These are phyloP conservation scores for Trichoderma gracile DNA, from an alignment of 2,329 filamentous ascomycete species.

Conservation along the genomic window DNA sequence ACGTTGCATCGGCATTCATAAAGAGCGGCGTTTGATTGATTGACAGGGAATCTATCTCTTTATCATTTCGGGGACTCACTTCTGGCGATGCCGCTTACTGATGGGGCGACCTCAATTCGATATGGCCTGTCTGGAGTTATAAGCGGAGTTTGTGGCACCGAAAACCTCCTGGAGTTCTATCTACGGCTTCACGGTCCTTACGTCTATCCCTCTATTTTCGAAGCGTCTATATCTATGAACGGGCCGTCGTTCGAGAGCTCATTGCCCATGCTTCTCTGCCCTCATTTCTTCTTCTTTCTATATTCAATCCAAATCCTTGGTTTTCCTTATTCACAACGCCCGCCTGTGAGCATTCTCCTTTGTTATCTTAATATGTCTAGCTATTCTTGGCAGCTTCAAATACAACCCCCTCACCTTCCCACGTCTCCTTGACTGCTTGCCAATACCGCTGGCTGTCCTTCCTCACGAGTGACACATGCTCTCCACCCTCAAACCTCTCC, in stretches of 20 bases:
- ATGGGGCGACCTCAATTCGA: not conserved
- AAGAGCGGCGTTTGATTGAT: not conserved
- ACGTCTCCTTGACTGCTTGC: conserved; percentile 48
- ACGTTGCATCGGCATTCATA: not conserved
- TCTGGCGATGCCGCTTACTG: not conserved
- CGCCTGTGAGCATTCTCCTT: not conserved
- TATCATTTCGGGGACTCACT: not conserved
- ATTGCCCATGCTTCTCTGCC: not conserved
- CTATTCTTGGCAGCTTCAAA: not conserved
- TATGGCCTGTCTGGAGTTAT: not conserved
- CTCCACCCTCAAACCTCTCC: conserved; percentile 50
- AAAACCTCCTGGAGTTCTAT: not conserved
- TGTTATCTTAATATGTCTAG: not conserved
- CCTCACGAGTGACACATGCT: conserved; percentile 54
- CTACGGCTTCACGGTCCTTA: not conserved
- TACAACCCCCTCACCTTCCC: conserved; percentile 42
- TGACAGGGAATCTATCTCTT: not conserved
- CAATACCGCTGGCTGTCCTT: conserved; percentile 53
- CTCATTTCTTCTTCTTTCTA: not conserved
- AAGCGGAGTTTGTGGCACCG: not conserved
- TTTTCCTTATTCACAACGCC: not conserved
- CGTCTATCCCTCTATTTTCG: not conserved
- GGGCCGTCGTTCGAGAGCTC: not conserved
- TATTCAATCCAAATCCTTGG: not conserved
- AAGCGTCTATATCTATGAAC: not conserved